phyloP scores from a whole-genome alignment of 371 early-diverging fungal species.

The Mucor saturninus region DNA sequence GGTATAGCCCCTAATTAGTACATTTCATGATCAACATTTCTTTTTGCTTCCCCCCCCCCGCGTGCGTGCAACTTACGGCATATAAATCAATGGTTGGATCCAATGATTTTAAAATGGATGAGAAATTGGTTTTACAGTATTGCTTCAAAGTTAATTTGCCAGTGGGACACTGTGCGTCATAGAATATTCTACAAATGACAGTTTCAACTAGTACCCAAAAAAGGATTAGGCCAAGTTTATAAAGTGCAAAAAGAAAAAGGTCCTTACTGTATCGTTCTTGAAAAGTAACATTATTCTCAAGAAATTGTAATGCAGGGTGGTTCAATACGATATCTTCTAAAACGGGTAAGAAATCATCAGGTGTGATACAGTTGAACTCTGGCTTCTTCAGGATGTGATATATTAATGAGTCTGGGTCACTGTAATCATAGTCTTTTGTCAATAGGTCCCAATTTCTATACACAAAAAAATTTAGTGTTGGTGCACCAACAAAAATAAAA shows the following conservation, averaged over 20 bases:
- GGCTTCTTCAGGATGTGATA: conserved; percentile 41
- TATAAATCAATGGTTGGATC: conserved; percentile 76
- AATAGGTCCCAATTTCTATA: conserved; percentile 4
- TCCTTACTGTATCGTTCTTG: conserved; percentile 77
- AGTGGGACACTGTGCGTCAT: conserved; percentile 66
- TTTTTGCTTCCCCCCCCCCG: not conserved
- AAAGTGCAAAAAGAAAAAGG: not conserved
- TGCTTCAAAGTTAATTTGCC: conserved; percentile 76
- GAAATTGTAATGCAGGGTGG: conserved; percentile 85
- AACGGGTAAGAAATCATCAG: conserved; percentile 51
- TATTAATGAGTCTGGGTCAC: conserved; percentile 47
- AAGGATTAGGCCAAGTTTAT: not conserved
- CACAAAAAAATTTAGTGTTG: not conserved
- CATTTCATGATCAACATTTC: not conserved
- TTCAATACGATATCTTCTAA: conserved; percentile 70
- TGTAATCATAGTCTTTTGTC: conserved; percentile 5
- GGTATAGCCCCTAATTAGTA: not conserved
- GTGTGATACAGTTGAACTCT: conserved; percentile 36
- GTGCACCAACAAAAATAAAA: not conserved
- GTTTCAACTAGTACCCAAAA: conserved; percentile 58
- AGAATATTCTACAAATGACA: conserved; percentile 86
- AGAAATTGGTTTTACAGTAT: conserved; percentile 64
- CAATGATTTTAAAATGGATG: conserved; percentile 60
- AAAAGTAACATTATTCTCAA: conserved; percentile 76
- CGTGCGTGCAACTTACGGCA: conserved; percentile 41